Evolutionary conservation across 306 rosid species (phyloP).

Genomic region (Casuarina equisetifolia): DNA sequence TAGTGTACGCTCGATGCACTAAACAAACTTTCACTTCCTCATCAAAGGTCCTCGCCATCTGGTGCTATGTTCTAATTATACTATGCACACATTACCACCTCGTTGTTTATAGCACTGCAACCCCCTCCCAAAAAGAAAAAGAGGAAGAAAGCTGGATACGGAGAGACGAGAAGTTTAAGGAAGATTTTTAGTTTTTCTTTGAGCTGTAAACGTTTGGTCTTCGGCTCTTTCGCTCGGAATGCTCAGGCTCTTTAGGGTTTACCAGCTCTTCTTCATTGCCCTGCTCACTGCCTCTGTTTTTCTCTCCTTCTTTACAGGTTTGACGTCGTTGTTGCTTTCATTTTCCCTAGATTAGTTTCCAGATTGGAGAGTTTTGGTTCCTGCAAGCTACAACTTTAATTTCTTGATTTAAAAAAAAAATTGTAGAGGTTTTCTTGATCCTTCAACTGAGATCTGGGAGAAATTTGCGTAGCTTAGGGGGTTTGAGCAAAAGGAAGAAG

Average conservation of each 20-base stretch:
- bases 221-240: conserved; percentile 29
- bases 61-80: too few relatives aligned
- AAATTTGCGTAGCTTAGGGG: neutral
- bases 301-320: conserved; percentile 34
- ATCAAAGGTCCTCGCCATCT: too few relatives aligned
- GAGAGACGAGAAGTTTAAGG: neutral
- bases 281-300: conserved; percentile 28
- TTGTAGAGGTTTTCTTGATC: conserved; percentile 14
- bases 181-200: neutral
- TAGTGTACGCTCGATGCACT: too few relatives aligned
- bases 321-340: neutral
- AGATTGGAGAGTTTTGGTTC: neutral
- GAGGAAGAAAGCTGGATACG: neutral
- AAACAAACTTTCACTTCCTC: too few relatives aligned
- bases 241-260: conserved; percentile 48
- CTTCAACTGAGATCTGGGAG: conserved; percentile 35
- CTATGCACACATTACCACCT: too few relatives aligned
- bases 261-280: conserved; percentile 28
- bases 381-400: conserved; percentile 12
- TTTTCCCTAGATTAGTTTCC: conserved; percentile 4
- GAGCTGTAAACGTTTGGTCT: conserved; percentile 29
- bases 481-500: too few relatives aligned
- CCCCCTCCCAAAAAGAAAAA: neutral
- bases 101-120: too few relatives aligned
- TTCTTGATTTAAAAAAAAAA: neutral